Conservation (phyloP, 768 basidiomycete species). For the Boletus sensibilis region DNA sequence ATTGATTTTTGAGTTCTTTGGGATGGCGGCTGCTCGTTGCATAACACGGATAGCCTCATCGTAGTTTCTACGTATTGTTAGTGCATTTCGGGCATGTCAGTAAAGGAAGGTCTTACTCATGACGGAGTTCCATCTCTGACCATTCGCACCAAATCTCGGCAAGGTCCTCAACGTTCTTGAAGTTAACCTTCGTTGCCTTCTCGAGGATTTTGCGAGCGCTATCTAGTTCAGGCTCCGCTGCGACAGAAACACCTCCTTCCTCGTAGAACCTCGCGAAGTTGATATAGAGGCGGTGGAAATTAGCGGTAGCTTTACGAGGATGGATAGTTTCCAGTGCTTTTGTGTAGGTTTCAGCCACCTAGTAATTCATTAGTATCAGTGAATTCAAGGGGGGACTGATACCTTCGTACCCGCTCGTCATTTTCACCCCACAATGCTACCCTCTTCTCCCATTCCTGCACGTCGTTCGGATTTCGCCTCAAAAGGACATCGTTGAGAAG, state of each 20-base stretch:
- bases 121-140: constrained; percentile 96
- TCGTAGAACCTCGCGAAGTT: constrained; percentile 99
- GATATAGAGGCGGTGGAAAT: constrained; percentile 85
- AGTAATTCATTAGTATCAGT: constrained; percentile 3
- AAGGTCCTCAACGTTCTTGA: constrained; percentile 94
- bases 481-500: constrained; percentile 93
- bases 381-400: background rate
- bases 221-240: constrained; percentile 78
- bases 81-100: background rate
- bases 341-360: constrained; percentile 94
- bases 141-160: constrained; percentile 99
- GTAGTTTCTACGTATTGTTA: constrained; percentile 68
- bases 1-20: constrained; percentile 86
- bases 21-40: constrained; percentile 92
- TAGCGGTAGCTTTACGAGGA: constrained; percentile 87
- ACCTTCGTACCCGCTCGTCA: constrained; percentile 74
- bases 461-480: constrained; percentile 93
- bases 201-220: constrained; percentile 91
- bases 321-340: constrained; percentile 84
- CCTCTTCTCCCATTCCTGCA: constrained; percentile 99
- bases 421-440: constrained; percentile 91
- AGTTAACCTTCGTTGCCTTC: constrained; percentile 88
- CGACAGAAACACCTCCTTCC: constrained; percentile 79
- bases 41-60: constrained; percentile 94
- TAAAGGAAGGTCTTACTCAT: constrained; percentile 64